Percentiles rank a stretch among this genome's conserved stretches.
These are phyloP conservation scores for Aspergillus ibericus DNA, from an alignment of 2,329 filamentous ascomycete genomes.

Conservation along the genomic window DNA sequence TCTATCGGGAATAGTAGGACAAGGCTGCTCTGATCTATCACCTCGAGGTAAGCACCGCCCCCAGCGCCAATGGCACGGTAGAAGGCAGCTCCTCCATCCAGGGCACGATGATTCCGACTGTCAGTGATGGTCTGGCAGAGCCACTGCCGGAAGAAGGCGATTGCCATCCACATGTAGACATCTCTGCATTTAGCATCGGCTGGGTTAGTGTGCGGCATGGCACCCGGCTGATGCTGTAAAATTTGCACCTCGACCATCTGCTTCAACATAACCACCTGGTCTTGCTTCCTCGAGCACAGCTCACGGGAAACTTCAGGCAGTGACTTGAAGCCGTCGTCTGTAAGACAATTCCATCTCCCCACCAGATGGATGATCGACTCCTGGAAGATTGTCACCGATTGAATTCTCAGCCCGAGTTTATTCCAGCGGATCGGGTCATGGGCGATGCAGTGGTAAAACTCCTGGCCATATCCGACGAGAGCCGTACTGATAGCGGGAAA, in stretches of 20 bases:
- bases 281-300: slow-evolving; percentile 25
- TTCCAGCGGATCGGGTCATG: slow-evolving; percentile 48
- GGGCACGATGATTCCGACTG: slow-evolving; percentile 37
- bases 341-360: slow-evolving; percentile 30
- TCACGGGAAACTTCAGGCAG: slow-evolving; percentile 21
- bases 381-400: slow-evolving; percentile 42
- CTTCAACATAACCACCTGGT: slow-evolving; percentile 25
- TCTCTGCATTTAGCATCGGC: neutral
- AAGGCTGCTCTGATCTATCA: slow-evolving; percentile 27
- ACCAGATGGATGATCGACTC: slow-evolving; percentile 34
- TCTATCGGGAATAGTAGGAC: slow-evolving; percentile 30
- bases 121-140: slow-evolving; percentile 43
- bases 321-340: slow-evolving; percentile 15
- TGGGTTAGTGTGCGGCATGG: neutral
- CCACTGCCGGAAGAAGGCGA: slow-evolving; percentile 43
- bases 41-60: slow-evolving; percentile 45
- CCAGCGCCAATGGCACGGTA: slow-evolving; percentile 44
- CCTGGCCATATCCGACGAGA: slow-evolving; percentile 47
- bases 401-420: slow-evolving; percentile 47
- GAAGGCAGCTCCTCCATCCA: slow-evolving; percentile 50
- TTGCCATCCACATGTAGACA: slow-evolving; percentile 11
- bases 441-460: slow-evolving; percentile 48
- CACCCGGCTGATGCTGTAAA: slow-evolving; percentile 27
- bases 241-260: slow-evolving; percentile 30
- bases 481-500: slow-evolving; percentile 49